Percentiles rank a stretch among this genome's conserved stretches.
phyloP scores from a whole-genome alignment of 768 basidiomycete genomes.

The Daedaleopsis sinensis region DNA sequence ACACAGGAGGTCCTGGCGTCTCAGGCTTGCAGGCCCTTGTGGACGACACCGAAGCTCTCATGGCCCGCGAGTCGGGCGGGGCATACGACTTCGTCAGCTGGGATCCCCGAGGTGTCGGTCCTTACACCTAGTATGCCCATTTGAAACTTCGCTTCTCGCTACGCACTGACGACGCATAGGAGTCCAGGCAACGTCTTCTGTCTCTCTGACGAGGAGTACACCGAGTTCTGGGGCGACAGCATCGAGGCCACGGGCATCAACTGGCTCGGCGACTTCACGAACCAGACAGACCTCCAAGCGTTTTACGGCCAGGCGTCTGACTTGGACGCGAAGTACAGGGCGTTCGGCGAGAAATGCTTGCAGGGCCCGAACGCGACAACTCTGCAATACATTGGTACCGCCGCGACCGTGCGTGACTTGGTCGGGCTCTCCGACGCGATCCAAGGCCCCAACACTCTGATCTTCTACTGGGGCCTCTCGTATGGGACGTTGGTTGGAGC shows the following conservation, averaged over 20 bases:
- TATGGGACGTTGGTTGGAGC: conserved; percentile 5
- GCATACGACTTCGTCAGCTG: conserved; percentile 7
- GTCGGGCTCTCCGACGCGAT: conserved; percentile 8
- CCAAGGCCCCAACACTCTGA: background rate
- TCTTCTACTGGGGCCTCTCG: conserved; percentile 3
- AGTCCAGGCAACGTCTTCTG: conserved; percentile 8
- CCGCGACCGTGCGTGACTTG: conserved; percentile 7
- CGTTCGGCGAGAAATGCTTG: background rate
- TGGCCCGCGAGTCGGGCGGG: background rate
- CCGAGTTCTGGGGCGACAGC: background rate
- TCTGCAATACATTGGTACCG: conserved; percentile 2
- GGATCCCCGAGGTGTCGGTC: conserved; percentile 1
- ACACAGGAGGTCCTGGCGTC: background rate
- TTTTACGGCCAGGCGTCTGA: background rate
- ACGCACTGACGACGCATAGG: background rate
- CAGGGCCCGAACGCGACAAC: background rate
- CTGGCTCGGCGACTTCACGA: background rate
- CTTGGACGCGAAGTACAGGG: background rate
- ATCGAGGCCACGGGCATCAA: background rate
- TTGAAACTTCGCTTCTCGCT: no score
- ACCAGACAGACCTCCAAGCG: background rate
- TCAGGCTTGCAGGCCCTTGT: background rate
- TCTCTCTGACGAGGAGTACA: conserved; percentile 6
- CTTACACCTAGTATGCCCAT: background rate
- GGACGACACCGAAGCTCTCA: background rate